These are phyloP conservation scores for Backusella macrospora DNA, from an alignment of 192 early-diverging fungal species.

Conservation along the genomic window DNA sequence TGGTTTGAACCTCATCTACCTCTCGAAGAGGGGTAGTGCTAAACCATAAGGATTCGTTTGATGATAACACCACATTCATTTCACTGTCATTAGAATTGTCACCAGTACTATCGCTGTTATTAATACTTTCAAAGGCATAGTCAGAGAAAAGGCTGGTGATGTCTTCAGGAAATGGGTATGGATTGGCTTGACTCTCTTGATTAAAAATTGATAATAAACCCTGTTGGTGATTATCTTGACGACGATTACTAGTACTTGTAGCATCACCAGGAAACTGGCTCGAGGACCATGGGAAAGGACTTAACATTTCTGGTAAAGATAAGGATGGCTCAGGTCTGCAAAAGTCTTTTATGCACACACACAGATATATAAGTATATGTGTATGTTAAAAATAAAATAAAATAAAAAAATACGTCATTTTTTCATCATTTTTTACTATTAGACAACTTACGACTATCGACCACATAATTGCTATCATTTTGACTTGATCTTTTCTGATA, in stretches of 20 bases:
- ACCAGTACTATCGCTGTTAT: neutral
- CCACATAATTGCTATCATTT: neutral
- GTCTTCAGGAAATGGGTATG: neutral
- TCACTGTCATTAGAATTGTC: neutral
- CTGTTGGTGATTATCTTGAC: neutral
- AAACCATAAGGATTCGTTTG: neutral
- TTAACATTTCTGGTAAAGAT: neutral
- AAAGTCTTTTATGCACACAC: neutral
- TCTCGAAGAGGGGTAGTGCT: neutral
- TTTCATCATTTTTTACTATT: neutral
- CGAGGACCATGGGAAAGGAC: neutral
- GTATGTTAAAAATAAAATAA: neutral
- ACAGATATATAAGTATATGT: too few relatives aligned
- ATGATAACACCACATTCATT: neutral
- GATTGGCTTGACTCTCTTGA: neutral
- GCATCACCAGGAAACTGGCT: neutral
- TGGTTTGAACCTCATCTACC: neutral
- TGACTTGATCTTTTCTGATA: too few relatives aligned
- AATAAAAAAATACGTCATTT: too few relatives aligned
- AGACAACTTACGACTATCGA: neutral
- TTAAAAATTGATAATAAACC: neutral
- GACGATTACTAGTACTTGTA: neutral
- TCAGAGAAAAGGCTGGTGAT: neutral
- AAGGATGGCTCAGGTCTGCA: neutral
- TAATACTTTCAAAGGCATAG: neutral